Base-by-base conservation (phyloP, 768 basidiomycete species). In the Phylloporus sp. region DNA sequence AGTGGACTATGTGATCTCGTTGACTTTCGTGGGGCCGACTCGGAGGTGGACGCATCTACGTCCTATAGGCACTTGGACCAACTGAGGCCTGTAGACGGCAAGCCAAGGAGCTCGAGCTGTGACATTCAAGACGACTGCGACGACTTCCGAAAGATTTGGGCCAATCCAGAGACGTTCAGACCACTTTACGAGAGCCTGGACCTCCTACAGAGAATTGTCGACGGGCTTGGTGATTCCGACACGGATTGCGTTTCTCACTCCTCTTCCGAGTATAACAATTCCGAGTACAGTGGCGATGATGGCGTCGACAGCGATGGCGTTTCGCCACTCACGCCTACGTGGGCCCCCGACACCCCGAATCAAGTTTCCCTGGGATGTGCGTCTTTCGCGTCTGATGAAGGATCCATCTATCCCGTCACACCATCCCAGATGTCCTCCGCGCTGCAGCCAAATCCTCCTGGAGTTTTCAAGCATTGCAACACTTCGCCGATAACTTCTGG, bases 171-270 rank as follows among this genome's bases (percentile, higher is more conserved):
- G 22, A 16, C 12, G 7, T n/a, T 22, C 13, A 1, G 24, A 13
- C 18, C 15, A 7, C 13, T 39, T 34, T 27, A 45, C 10, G 51
- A 41, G 7, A 42, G 44, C 8, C 7, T 5, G 23, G 51, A 56
- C n/a, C 13, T 53, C 2, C 59, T 65, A 50, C 47, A 44, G 5
- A 52, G 20, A 20, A 32, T 62, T 1, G 53, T 59, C 18, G 35
- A 32, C 11, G 49, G 49, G 8, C 53, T 57, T 20, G 45, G 57
- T 2, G 52, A 59, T 26, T 45, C 50, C 35, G 5, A 9, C 10
- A 2, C 53, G 26, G 49, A 63, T 11, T 42, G 18, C 12, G 29
- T 3, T 10, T 46, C 57, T 38, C 49, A 23, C 2, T 1, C 39
- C 7, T 23, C 50, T 6, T 50, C 47, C 18, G 50, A 56, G 20